phyloP scores from a whole-genome alignment of 192 early-diverging fungal genomes.

The Umbelopsis isabellina region DNA sequence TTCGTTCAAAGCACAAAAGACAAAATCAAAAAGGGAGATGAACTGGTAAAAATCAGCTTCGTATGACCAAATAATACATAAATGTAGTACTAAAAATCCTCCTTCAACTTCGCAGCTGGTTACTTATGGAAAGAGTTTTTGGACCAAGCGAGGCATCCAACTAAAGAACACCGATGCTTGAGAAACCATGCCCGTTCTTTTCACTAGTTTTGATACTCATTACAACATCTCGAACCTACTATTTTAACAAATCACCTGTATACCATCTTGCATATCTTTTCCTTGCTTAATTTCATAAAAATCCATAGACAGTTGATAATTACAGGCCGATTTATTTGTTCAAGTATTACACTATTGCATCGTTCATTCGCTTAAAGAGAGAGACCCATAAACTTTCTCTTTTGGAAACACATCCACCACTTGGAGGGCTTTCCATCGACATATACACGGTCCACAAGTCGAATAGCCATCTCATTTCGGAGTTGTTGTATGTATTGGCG shows the following conservation, averaged over 20 bases:
- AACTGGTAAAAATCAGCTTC: conserved; percentile 33
- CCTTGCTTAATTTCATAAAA: neutral
- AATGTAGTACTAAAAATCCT: neutral
- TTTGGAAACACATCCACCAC: conserved; percentile 99
- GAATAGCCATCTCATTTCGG: conserved; percentile 82
- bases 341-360: conserved; percentile 5
- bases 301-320: conserved; percentile 9
- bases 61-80: neutral
- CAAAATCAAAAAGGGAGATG: conserved; percentile 47
- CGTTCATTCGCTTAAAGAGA: conserved; percentile 48
- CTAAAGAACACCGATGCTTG: conserved; percentile 12
- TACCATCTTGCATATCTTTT: neutral
- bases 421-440: conserved; percentile 86
- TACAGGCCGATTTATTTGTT: conserved; percentile 16
- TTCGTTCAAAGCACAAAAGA: conserved; percentile 37
- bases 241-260: neutral
- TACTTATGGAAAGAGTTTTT: conserved; percentile 42
- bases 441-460: conserved; percentile 81
- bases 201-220: neutral
- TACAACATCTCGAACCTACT: neutral
- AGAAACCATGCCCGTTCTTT: neutral
- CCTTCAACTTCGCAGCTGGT: conserved; percentile 28
- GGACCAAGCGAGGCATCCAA: conserved; percentile 38
- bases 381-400: conserved; percentile 98
- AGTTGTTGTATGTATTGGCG: conserved; percentile 88